Evolutionary conservation across 306 rosid species (phyloP).

Genomic region (Acacia acuminata): DNA sequence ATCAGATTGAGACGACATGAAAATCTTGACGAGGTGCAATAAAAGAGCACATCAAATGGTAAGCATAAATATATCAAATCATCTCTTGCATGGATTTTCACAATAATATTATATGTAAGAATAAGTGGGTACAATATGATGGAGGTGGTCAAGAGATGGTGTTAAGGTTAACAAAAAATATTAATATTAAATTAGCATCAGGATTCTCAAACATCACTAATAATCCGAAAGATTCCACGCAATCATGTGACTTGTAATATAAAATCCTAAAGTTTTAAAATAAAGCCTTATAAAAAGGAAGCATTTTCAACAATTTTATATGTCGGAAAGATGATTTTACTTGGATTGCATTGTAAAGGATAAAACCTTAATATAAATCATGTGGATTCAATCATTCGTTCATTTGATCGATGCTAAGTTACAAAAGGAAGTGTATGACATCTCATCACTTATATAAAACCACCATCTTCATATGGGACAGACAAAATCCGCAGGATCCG

Average conservation of each 20-base stretch:
- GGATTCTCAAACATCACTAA: conserved; percentile 28
- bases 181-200: conserved; percentile 20
- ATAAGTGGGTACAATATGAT: conserved; percentile 34
- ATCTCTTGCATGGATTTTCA: conserved; percentile 31
- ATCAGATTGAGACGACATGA: conserved; percentile 47
- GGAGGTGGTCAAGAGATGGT: conserved; percentile 24
- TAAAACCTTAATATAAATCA: conserved; percentile 32
- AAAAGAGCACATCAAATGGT: conserved; percentile 28
- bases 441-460: conserved; percentile 42
- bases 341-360: conserved; percentile 31
- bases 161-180: conserved; percentile 12
- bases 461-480: conserved; percentile 36
- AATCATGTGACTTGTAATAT: conserved; percentile 36
- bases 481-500: conserved; percentile 51
- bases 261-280: conserved; percentile 9
- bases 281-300: conserved; percentile 35
- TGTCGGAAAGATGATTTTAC: conserved; percentile 6
- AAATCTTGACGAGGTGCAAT: conserved; percentile 46
- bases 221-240: conserved; percentile 43
- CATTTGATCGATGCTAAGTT: conserved; percentile 15
- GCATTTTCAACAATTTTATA: conserved; percentile 29
- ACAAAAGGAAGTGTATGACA: conserved; percentile 31
- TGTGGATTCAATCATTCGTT: conserved; percentile 39
- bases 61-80: conserved; percentile 24
- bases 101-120: conserved; percentile 29